Evolutionary conservation across 345 rosid species (phyloP).

Genomic region (Eutrema yunnanense): DNA sequence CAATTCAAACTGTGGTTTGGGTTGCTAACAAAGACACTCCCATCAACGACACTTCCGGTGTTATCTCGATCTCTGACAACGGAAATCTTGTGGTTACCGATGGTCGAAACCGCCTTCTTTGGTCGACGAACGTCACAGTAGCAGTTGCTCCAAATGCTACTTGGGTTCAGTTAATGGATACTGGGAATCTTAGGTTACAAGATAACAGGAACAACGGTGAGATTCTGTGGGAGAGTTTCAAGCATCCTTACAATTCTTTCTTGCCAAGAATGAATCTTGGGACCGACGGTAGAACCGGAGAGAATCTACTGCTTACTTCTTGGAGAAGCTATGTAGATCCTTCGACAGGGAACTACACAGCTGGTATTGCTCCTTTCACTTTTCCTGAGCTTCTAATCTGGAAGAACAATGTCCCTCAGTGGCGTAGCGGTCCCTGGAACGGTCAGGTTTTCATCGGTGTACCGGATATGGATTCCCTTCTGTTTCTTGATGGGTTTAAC

Average conservation of each 20-base stretch:
- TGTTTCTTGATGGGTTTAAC: conserved; percentile 28
- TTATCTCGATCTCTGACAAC: conserved; percentile 32
- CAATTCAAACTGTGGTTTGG: conserved; percentile 36
- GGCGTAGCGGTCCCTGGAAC: conserved; percentile 66
- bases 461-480: conserved; percentile 20
- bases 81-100: conserved; percentile 49
- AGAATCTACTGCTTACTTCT: conserved; percentile 32
- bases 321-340: conserved; percentile 57
- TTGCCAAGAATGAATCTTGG: conserved; percentile 37
- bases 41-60: conserved; percentile 38
- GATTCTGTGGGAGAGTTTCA: conserved; percentile 56
- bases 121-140: conserved; percentile 48
- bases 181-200: conserved; percentile 48
- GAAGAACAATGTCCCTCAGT: conserved; percentile 35
- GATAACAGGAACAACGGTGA: conserved; percentile 19
- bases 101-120: conserved; percentile 30
- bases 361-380: conserved; percentile 21
- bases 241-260: conserved; percentile 33
- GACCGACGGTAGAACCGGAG: conserved; percentile 20
- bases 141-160: conserved; percentile 15
- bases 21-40: conserved; percentile 53
- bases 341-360: conserved; percentile 39
- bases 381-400: conserved; percentile 37
- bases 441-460: conserved; percentile 39
- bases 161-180: conserved; percentile 37